A percentile compares a stretch with the other conserved stretches of the same genome.
These are phyloP conservation scores for Debaryomyces subglobosus DNA, from an alignment of 1,139 yeast species.

Conservation along the genomic window DNA sequence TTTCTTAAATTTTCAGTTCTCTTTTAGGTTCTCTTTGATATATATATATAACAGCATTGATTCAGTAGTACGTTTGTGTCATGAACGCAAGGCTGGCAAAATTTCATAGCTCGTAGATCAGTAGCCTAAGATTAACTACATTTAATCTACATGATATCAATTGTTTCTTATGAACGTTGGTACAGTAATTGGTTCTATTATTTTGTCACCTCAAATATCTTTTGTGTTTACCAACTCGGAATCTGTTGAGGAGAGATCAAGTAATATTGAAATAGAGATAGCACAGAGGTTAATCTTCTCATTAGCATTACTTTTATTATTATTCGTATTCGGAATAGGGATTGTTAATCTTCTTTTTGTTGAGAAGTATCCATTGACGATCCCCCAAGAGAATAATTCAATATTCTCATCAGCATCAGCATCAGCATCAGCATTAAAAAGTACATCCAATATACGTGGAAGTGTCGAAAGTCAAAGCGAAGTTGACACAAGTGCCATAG, in stretches of 20 bases:
- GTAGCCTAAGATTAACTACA: not conserved
- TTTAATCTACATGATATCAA: not conserved
- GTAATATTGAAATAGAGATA: not conserved
- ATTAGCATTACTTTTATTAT: not conserved
- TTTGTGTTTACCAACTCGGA: not conserved
- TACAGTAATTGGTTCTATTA: not conserved
- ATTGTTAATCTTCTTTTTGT: constrained; percentile 1
- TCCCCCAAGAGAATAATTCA: not conserved
- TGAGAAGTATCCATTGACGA: not conserved
- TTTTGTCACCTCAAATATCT: not conserved
- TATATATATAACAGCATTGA: not conserved
- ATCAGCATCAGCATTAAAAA: not conserved
- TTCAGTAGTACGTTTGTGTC: not conserved
- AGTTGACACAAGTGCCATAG: constrained; percentile 1
- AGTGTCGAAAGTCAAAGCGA: not conserved
- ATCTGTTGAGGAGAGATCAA: not conserved
- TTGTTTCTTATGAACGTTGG: constrained; percentile 4
- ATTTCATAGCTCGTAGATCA: constrained; percentile 1
- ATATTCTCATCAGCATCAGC: not conserved
- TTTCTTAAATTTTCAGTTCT: not conserved
- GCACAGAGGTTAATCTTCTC: not conserved
- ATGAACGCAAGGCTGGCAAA: not conserved
- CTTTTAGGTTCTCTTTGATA: not conserved
- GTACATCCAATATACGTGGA: not conserved
- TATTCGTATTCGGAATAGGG: not conserved